Evolutionary conservation across 768 basidiomycete species (phyloP), one percentile per base, ranked within the genome.

Genomic region (Leccinum pellstonianum): DNA sequence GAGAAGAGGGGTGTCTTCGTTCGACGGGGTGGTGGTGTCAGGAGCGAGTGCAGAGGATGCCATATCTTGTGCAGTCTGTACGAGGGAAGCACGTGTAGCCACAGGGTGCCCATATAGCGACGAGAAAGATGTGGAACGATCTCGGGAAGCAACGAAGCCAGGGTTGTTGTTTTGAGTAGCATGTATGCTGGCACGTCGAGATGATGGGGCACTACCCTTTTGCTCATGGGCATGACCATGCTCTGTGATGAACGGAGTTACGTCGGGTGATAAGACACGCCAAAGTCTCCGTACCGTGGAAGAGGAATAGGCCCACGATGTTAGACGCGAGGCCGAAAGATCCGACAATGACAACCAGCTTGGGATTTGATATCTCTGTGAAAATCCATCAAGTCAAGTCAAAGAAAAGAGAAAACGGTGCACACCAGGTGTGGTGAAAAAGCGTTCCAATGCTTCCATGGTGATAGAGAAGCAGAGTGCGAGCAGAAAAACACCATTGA

Each of bases 381-480:
- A 54, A 37, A 14, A 19, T 23, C 69, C 64, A 46, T 3, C 54
- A 62, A 8, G n/a, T 48, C 55, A 57, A 61, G 33, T 14, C 56
- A 52, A 52, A 46, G 10, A 19, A 9, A 43, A 56, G 49, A 50
- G 12, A 19, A 43, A 19, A 43, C 0, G 21, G 59, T 37, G 65
- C 61, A 19, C 29, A 90, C 95, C 92, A 63, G 90, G 88, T 5
- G 86, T 86, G 60, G 79, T 83, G 77, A 98, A 91, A 79, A 98
- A 93, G 43, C 97, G 84, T 62, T 91, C 86, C 50, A 98, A 75
- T 5, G 97, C 95, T 72, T 99, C 96, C 66, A 98, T 77, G 50
- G 84, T 87, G 64, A 99, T 98, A 5, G 95, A 94, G 76, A 98
- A 95, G 76, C 97, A 99, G 1, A 98, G 84, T 0, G 97, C 97